Evolutionary conservation across 108 stramenopile species (phyloP), one percentile per base, ranked within the genome.

Genomic region (Nitzschia sp.): DNA sequence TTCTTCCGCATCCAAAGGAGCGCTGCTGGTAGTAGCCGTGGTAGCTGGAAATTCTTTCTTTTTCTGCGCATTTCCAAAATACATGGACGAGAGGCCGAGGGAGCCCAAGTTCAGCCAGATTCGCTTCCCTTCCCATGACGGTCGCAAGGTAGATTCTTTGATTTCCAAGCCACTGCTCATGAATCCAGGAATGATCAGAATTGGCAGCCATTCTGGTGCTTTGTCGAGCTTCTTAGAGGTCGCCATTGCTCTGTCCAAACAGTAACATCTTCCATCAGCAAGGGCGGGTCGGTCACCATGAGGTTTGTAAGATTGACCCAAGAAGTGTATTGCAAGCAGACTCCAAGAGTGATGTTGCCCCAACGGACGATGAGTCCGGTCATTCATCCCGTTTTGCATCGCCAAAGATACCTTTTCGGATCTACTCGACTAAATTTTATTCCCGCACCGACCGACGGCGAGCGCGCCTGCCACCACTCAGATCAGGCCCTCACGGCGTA

Each of bases 121-220:
- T 31, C 80, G 57, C 66, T 69, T 36, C 1, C 48, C 68, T 38
- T 69, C 72, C 76, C 76, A 82, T 15, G n/a, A 30, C 11, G 66
- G 66, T n/a, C 32, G 38, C 5, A 54, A 24, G 17, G 21, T 31
- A 1, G 81, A 82, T 46, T 71, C 46, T 21, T 69, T 30, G 51
- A 82, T 65, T 34, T 70, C 58, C 47, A 82, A 55, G 21, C 70
- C 77, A 62, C 56, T 71, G 54, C 54, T 58, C 81, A 82, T 82
- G 34, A 82, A 78, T 17, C 81, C 81, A 1, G 81, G 81, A 59
- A 82, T 42, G 46, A 82, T 82, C 21, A 82, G 64, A n/a, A 78
- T 60, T 2, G 81, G 81, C 5, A 76, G 67, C 36, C 56, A 59
- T 25, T 68, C 29, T 5, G 57, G 11, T 21, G 49, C 49, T 8